These are phyloP conservation scores for Curvularia hawaiiensis DNA, from an alignment of 2,329 filamentous ascomycete species.

Conservation along the genomic window DNA sequence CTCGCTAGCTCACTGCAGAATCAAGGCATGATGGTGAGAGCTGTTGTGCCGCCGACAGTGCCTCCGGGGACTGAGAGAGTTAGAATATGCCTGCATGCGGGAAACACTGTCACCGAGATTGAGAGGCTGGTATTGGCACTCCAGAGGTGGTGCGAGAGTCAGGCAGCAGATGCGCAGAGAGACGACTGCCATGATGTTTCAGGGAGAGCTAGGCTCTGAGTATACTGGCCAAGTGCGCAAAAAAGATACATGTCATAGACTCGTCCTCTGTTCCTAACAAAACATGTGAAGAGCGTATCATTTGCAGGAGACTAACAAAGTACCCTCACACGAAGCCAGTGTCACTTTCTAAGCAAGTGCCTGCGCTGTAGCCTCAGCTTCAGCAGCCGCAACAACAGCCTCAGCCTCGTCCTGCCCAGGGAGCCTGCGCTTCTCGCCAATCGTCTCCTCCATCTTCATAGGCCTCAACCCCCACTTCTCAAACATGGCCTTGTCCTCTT, in stretches of 20 bases:
- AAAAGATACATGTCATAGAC: not conserved
- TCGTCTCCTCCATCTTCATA: conserved; percentile 60
- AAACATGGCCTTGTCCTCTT: conserved; percentile 85
- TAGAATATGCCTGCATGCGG: conserved; percentile 50
- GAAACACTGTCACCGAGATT: conserved; percentile 48
- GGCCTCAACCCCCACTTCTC: conserved; percentile 79
- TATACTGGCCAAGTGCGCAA: not conserved
- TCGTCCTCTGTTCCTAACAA: not conserved
- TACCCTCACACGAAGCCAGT: not conserved
- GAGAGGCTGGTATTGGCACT: conserved; percentile 38
- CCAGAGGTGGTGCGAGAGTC: conserved; percentile 36
- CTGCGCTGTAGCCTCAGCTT: conserved; percentile 13
- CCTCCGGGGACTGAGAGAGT: conserved; percentile 49
- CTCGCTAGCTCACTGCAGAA: conserved; percentile 37
- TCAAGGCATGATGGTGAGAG: conserved; percentile 42
- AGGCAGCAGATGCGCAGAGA: not conserved
- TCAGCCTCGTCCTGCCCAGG: conserved; percentile 18
- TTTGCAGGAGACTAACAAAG: not conserved
- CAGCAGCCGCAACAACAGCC: conserved; percentile 17
- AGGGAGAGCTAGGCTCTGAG: conserved; percentile 8
- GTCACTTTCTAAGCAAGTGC: conserved; percentile 5
- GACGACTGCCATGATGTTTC: not conserved
- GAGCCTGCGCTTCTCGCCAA: conserved; percentile 37
- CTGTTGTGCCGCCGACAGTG: conserved; percentile 50
- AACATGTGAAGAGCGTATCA: not conserved